Conservation (phyloP, 2,329 filamentous ascomycete genomes). For the Diaporthe aspalathi region DNA sequence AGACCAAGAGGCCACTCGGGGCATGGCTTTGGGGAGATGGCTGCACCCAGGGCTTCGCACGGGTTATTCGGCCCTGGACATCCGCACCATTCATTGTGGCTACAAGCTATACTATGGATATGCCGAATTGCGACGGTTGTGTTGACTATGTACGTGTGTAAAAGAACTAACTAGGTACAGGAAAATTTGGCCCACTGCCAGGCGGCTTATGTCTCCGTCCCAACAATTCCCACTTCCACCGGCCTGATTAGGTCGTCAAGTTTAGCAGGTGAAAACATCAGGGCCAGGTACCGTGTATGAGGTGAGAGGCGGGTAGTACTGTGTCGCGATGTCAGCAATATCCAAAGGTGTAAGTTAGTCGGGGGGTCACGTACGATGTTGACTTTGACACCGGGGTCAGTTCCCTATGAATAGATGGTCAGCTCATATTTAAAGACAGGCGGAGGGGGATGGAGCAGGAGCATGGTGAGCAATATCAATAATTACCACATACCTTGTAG, state of each 20-base stretch:
- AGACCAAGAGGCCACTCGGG: background rate
- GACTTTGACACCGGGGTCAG: slow-evolving; percentile 57
- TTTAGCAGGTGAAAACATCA: slow-evolving; percentile 9
- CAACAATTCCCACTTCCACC: background rate
- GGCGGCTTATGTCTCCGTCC: background rate
- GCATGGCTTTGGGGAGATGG: background rate
- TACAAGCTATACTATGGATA: too few species aligned
- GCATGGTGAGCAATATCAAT: too few species aligned
- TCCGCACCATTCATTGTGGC: background rate
- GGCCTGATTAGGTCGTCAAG: background rate
- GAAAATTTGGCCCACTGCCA: background rate
- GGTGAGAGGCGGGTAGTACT: slow-evolving; percentile 7
- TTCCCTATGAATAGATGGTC: background rate
- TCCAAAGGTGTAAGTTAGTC: too few species aligned
- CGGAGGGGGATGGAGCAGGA: background rate
- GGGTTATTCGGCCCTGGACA: background rate
- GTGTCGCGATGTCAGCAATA: background rate
- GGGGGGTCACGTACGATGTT: slow-evolving; percentile 50
- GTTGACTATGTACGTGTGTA: background rate
- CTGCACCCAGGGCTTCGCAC: background rate
- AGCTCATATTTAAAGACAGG: background rate
- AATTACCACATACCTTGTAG: background rate
- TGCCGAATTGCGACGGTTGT: too few species aligned
- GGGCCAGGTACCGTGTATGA: slow-evolving; percentile 7
- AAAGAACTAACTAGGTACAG: background rate